Percentiles rank a stretch among this genome's conserved stretches.
Conservation (phyloP, 345 rosid genomes). For the Euphorbia pulcherrima region DNA sequence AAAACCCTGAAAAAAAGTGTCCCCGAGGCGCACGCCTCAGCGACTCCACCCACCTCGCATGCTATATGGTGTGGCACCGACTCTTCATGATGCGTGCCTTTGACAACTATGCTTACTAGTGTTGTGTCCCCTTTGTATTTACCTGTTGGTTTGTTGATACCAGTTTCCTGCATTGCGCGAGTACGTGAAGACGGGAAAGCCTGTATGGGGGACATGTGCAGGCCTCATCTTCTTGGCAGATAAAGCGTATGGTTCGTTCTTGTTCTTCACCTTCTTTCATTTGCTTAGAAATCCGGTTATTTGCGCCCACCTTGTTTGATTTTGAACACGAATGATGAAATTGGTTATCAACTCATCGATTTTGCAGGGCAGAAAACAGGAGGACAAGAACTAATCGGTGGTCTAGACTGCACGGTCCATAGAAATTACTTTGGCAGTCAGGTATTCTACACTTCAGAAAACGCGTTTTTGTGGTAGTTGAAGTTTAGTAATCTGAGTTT, state of each 20-base stretch:
- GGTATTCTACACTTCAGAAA: slow-evolving; percentile 34
- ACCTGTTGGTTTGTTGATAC: slow-evolving; percentile 7
- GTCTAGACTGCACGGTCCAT: slow-evolving; percentile 81
- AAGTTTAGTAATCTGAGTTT: not conserved
- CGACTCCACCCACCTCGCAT: too few species aligned
- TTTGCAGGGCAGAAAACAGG: slow-evolving; percentile 90
- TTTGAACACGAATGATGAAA: slow-evolving; percentile 1
- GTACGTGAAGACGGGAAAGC: slow-evolving; percentile 81
- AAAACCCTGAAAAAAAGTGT: too few species aligned
- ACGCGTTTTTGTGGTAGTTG: not conserved
- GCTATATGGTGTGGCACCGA: too few species aligned
- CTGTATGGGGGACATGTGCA: slow-evolving; percentile 98
- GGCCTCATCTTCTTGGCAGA: slow-evolving; percentile 94
- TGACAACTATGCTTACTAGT: too few species aligned
- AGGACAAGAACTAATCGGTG: slow-evolving; percentile 88
- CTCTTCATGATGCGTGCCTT: too few species aligned
- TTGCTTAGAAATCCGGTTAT: not conserved
- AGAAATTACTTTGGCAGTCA: slow-evolving; percentile 95
- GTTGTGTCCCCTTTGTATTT: not conserved
- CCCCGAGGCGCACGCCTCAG: too few species aligned
- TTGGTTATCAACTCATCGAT: not conserved
- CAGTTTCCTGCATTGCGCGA: slow-evolving; percentile 92
- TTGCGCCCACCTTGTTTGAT: not conserved
- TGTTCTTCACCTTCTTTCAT: not conserved
- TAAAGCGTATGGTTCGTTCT: slow-evolving; percentile 66